These are phyloP conservation scores for Aspergillus sp. DNA, from an alignment of 2,329 filamentous ascomycete genomes.

Conservation along the genomic window DNA sequence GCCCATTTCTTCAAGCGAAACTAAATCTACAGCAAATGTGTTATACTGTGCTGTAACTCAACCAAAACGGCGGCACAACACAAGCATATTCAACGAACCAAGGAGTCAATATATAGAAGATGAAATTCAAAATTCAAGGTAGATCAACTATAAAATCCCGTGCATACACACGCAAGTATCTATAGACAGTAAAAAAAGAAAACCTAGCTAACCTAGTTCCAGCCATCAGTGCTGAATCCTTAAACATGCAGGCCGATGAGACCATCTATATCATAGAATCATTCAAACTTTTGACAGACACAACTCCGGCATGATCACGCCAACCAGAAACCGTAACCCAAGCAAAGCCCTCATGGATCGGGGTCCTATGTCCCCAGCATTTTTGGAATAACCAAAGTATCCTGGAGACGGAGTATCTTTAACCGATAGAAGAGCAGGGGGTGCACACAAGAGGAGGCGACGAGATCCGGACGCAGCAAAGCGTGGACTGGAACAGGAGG, in stretches of 20 bases:
- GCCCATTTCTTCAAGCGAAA: background rate
- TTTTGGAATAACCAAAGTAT: background rate
- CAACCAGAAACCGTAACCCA: constrained; percentile 17
- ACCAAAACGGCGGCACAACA: too few species aligned
- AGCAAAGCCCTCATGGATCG: constrained; percentile 6
- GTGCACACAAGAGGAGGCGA: constrained; percentile 15
- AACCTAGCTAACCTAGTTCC: constrained; percentile 57
- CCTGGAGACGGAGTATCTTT: background rate
- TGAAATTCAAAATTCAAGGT: background rate
- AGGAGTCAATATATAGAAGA: background rate
- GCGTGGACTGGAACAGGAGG: constrained; percentile 7
- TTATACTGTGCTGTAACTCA: background rate
- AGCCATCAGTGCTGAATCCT: constrained; percentile 19
- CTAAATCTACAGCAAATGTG: background rate
- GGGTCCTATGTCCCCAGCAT: constrained; percentile 8
- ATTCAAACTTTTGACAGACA: constrained; percentile 18
- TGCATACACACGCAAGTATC: background rate
- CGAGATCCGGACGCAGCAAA: constrained; percentile 12
- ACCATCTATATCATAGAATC: constrained; percentile 16
- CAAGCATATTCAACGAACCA: background rate
- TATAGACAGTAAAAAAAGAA: constrained; percentile 41
- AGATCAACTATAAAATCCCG: background rate
- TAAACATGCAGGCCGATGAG: constrained; percentile 8
- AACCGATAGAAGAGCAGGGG: constrained; percentile 5
- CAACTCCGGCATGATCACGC: constrained; percentile 20